Evolutionary conservation across 495 filamentous ascomycete species (phyloP).

Genomic region (Penicillium subrubescens): DNA sequence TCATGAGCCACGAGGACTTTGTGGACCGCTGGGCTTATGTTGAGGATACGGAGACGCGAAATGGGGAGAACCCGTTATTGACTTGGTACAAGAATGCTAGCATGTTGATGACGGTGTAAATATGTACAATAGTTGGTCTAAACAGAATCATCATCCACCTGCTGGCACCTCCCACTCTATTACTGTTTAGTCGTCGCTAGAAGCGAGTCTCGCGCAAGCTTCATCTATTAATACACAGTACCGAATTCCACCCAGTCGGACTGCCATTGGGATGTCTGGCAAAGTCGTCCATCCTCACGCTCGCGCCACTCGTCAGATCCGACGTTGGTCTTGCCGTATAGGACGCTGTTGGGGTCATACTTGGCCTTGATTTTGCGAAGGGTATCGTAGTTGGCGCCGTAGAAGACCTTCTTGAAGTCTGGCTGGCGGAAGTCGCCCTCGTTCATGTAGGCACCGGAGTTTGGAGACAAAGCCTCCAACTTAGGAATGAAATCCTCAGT

Average conservation of each 20-base stretch:
- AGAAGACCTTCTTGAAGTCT: slow-evolving; percentile 54
- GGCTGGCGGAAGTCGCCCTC: slow-evolving; percentile 50
- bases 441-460: slow-evolving; percentile 44
- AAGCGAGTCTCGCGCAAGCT: not conserved
- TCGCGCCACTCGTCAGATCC: slow-evolving; percentile 60
- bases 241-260: slow-evolving; percentile 10
- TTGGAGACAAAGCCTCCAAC: slow-evolving; percentile 40
- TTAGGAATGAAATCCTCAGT: slow-evolving; percentile 46
- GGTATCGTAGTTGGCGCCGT: slow-evolving; percentile 45
- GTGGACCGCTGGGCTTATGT: slow-evolving; percentile 84
- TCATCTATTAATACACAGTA: not conserved
- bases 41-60: slow-evolving; percentile 83
- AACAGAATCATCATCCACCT: not conserved
- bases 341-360: slow-evolving; percentile 52
- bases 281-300: slow-evolving; percentile 33
- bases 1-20: slow-evolving; percentile 87
- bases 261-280: slow-evolving; percentile 21
- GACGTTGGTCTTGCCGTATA: slow-evolving; percentile 62
- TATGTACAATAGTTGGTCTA: slow-evolving; percentile 4
- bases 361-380: slow-evolving; percentile 45
- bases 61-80: slow-evolving; percentile 90
- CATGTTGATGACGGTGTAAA: slow-evolving; percentile 79
- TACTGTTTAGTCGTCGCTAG: not conserved
- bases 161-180: not conserved
- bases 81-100: slow-evolving; percentile 94